Evolutionary conservation across 768 basidiomycete species (phyloP).

Genomic region (Phlebiopsis flavidoalba): DNA sequence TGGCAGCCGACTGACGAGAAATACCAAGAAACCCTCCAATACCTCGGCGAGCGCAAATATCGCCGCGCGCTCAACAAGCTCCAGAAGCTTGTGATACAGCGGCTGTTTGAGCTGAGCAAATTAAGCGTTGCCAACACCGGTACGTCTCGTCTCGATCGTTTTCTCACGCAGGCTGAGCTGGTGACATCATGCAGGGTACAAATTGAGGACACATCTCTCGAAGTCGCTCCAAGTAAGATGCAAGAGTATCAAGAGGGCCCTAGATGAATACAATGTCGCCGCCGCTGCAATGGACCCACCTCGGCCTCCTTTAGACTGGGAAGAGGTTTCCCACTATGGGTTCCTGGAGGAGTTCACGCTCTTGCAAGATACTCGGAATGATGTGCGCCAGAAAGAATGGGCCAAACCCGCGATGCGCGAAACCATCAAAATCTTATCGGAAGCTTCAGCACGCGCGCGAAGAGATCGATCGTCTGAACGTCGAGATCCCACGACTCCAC

Average conservation of each 20-base stretch:
- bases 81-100: slow-evolving; percentile 27
- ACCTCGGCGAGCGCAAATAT: slow-evolving; percentile 20
- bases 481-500: slow-evolving; percentile 23
- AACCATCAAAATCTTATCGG: slow-evolving; percentile 16
- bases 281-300: slow-evolving; percentile 19
- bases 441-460: slow-evolving; percentile 17
- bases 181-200: slow-evolving; percentile 24
- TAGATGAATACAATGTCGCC: slow-evolving; percentile 24
- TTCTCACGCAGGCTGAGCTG: too few species aligned
- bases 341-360: slow-evolving; percentile 27
- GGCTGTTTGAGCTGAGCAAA: slow-evolving; percentile 36
- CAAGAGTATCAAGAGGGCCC: slow-evolving; percentile 19
- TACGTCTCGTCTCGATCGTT: too few species aligned
- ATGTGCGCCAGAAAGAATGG: slow-evolving; percentile 24
- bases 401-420: slow-evolving; percentile 19
- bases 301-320: slow-evolving; percentile 18
- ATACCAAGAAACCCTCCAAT: slow-evolving; percentile 20
- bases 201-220: slow-evolving; percentile 24
- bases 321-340: slow-evolving; percentile 20
- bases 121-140: too few species aligned
- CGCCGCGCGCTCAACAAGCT: slow-evolving; percentile 26
- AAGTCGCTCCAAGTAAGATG: slow-evolving; percentile 23
- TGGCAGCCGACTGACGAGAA: slow-evolving; percentile 21
- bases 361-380: slow-evolving; percentile 18
- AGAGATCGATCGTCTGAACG: slow-evolving; percentile 19